phyloP scores from a whole-genome alignment of 2,329 filamentous ascomycete genomes.

The Fusarium begoniae region DNA sequence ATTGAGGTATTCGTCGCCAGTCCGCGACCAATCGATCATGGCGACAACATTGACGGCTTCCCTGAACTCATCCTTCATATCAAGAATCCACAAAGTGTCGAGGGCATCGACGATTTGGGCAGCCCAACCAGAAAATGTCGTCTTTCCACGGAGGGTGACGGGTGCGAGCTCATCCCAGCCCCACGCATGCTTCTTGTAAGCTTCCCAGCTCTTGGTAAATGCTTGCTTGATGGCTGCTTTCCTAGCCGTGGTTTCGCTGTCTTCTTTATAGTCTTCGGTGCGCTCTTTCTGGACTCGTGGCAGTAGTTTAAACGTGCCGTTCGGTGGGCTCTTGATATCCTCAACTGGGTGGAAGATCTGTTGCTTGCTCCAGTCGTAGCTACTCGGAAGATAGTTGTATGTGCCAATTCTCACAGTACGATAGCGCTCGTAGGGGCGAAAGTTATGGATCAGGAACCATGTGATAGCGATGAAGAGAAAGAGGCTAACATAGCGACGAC shows the following conservation, averaged over 20 bases:
- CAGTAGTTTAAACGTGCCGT: slow-evolving; percentile 46
- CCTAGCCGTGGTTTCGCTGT: slow-evolving; percentile 46
- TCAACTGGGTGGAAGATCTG: slow-evolving; percentile 46
- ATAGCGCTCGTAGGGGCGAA: slow-evolving; percentile 34
- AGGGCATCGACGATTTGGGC: slow-evolving; percentile 68
- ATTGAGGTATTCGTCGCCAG: slow-evolving; percentile 57
- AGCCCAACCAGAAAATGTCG: slow-evolving; percentile 63
- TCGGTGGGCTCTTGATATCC: slow-evolving; percentile 47
- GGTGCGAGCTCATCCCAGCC: slow-evolving; percentile 65
- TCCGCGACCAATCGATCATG: slow-evolving; percentile 64
- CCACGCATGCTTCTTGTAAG: slow-evolving; percentile 65
- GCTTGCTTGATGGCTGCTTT: slow-evolving; percentile 51
- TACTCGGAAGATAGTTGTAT: slow-evolving; percentile 48
- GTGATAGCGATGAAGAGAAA: slow-evolving; percentile 41
- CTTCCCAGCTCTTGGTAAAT: slow-evolving; percentile 58
- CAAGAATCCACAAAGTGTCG: slow-evolving; percentile 70
- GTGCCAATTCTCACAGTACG: slow-evolving; percentile 32
- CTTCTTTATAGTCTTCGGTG: slow-evolving; percentile 53
- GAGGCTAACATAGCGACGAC: slow-evolving; percentile 47
- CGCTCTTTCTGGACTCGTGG: slow-evolving; percentile 56
- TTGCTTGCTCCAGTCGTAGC: slow-evolving; percentile 51
- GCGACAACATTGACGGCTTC: slow-evolving; percentile 59
- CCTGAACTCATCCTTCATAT: slow-evolving; percentile 63
- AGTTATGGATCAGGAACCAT: slow-evolving; percentile 43
- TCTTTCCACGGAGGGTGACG: slow-evolving; percentile 55